A percentile compares a stretch with the other conserved stretches of the same genome.
Evolutionary conservation across 2,329 filamentous ascomycete species (phyloP).

Genomic region (Mycocentrospora acerina): DNA sequence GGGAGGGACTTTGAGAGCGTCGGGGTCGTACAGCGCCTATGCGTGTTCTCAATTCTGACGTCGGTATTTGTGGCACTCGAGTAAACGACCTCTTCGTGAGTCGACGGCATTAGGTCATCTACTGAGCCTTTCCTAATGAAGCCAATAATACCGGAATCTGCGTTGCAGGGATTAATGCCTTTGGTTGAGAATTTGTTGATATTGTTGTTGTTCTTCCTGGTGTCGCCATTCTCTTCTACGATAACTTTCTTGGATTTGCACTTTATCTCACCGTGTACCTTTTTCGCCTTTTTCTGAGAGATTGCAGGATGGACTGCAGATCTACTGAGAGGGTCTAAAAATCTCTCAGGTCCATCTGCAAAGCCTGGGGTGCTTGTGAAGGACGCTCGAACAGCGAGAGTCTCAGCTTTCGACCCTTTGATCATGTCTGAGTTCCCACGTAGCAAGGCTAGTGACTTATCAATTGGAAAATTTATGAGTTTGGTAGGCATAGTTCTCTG

Average conservation of each 20-base stretch:
- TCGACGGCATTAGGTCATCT: no score
- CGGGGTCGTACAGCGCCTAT: background rate
- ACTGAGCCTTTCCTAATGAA: no score
- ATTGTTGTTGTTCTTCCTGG: background rate
- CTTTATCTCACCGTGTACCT: constrained; percentile 16
- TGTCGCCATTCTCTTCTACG: background rate
- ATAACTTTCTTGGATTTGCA: constrained; percentile 24
- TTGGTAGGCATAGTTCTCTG: no score
- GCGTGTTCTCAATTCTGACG: no score
- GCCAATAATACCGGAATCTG: no score
- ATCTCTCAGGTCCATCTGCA: constrained; percentile 6
- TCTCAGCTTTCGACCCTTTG: background rate
- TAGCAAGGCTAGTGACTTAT: no score
- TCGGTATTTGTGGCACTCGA: no score
- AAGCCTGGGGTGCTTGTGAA: background rate
- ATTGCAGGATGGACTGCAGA: constrained; percentile 4
- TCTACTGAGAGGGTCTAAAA: background rate
- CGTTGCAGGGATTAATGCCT: no score
- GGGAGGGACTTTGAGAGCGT: background rate
- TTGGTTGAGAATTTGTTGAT: no score
- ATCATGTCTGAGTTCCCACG: no score
- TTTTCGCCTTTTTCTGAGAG: constrained; percentile 29
- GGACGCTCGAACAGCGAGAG: constrained; percentile 3
- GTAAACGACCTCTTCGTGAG: no score
- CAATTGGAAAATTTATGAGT: no score